Evolutionary conservation across 1,284 basidiomycete genomes (phyloP).

Genomic region (Peniophora sp.): DNA sequence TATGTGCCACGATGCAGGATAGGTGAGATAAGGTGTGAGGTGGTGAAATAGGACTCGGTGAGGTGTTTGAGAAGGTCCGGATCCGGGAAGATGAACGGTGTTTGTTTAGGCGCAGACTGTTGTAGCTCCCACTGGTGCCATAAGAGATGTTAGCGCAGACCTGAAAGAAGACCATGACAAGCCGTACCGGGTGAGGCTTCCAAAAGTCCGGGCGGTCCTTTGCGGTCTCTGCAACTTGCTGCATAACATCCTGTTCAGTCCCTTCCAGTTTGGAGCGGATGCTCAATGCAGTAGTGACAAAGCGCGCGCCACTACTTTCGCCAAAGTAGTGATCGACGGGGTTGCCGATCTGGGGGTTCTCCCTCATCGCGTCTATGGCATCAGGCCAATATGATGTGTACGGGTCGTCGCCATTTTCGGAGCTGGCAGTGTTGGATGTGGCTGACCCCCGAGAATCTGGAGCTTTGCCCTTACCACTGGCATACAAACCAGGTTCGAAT

Average conservation of each 20-base stretch:
- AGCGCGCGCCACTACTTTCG: conserved; percentile 42
- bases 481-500: neutral
- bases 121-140: conserved; percentile 5
- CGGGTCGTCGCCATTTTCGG: conserved; percentile 17
- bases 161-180: no score
- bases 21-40: no score
- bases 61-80: conserved; percentile 53
- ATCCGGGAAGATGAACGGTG: conserved; percentile 43
- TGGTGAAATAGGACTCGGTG: conserved; percentile 47
- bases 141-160: neutral
- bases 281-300: conserved; percentile 41
- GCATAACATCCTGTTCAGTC: neutral
- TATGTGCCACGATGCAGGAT: no score
- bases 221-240: neutral
- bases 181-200: conserved; percentile 5
- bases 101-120: neutral
- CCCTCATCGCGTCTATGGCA: conserved; percentile 12
- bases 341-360: conserved; percentile 15
- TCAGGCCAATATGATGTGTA: conserved; percentile 1
- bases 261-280: conserved; percentile 37
- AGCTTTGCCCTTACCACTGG: conserved; percentile 5
- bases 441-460: no score
- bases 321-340: conserved; percentile 39
- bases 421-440: conserved; percentile 16
- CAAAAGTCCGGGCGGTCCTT: conserved; percentile 4